Base-by-base conservation (phyloP, 176 grass and related monocot genomes). In the Themeda triandra region DNA sequence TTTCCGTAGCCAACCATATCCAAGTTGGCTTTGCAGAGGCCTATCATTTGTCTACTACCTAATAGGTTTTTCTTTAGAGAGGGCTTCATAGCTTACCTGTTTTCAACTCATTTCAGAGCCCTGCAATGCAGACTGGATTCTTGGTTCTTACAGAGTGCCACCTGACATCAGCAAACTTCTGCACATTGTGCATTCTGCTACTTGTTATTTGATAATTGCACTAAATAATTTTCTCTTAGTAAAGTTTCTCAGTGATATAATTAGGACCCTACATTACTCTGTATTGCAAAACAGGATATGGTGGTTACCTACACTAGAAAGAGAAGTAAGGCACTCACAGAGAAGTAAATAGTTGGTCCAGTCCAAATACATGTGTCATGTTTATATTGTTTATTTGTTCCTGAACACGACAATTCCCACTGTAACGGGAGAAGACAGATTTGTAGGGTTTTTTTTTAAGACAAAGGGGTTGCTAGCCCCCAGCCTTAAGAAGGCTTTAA, bases 161-260 rank as follows among this genome's bases (percentile, higher is more conserved):
- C 28, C 33, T 84, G 58, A 80, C 66, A 67, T 75, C 84, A 75
- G 81, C 81, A 60, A 77, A 78, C 79, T 77, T 80, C 69, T 86
- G 68, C n/a, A n/a, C n/a, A n/a, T n/a, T n/a, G n/a, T n/a, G n/a
- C n/a, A n/a, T n/a, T n/a, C n/a, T n/a, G n/a, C n/a, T n/a, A n/a
- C n/a, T n/a, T n/a, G n/a, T n/a, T n/a, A n/a, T n/a, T n/a, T n/a
- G n/a, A 65, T 65, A 66, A 41, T 37, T 73, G 31, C 23, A 54
- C 51, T 11, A 37, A n/a, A 80, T 42, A 5, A 51, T 42, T 54
- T 67, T 27, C 36, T 25, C 65, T 24, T 66, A 41, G 40, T 17
- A 73, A 74, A 24, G 56, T 4, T 19, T 81, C 66, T 56, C 13
- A 24, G 9, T 58, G 67, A 75, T 31, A 51, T 80, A 81, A 80